Percentiles rank a stretch among this genome's conserved stretches.
These are phyloP conservation scores for Colletotrichum sojae DNA, from an alignment of 2,329 filamentous ascomycete species.

Conservation along the genomic window DNA sequence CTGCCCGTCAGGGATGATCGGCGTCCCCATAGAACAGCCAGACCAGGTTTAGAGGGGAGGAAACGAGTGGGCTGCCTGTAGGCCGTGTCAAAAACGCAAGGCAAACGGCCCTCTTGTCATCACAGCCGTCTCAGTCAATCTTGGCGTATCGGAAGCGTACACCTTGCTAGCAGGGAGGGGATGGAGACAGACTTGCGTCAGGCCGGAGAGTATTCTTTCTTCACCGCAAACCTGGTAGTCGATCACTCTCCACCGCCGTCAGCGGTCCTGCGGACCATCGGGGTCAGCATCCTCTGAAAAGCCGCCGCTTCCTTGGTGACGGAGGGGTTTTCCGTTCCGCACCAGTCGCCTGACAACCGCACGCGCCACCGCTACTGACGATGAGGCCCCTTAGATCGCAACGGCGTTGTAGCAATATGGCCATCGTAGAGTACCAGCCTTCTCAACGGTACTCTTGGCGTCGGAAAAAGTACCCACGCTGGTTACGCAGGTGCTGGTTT, in stretches of 20 bases:
- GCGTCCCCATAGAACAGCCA: neutral
- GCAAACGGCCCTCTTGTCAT: neutral
- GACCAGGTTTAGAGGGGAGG: constrained; percentile 1
- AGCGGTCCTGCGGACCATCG: neutral
- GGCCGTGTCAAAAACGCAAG: neutral
- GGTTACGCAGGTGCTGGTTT: neutral
- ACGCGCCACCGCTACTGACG: neutral
- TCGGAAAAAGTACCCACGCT: neutral
- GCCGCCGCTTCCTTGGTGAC: neutral
- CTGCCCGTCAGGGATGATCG: neutral
- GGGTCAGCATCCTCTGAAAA: neutral
- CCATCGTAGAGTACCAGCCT: neutral
- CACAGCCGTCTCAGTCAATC: constrained; percentile 1
- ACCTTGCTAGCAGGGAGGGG: neutral
- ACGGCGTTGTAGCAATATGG: neutral
- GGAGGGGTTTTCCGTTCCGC: neutral
- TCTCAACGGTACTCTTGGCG: neutral
- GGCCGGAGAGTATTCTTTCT: neutral
- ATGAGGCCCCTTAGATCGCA: neutral
- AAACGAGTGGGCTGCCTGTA: constrained; percentile 1
- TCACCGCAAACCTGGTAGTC: constrained; percentile 13
- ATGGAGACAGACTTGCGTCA: neutral
- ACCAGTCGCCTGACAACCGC: neutral
- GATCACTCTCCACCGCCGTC: neutral
- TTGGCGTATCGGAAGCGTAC: constrained; percentile 2